Evolutionary conservation across 2,329 filamentous ascomycete genomes (phyloP), one percentile per base, ranked within the genome.

Genomic region (Aspergillus spinulosporus): DNA sequence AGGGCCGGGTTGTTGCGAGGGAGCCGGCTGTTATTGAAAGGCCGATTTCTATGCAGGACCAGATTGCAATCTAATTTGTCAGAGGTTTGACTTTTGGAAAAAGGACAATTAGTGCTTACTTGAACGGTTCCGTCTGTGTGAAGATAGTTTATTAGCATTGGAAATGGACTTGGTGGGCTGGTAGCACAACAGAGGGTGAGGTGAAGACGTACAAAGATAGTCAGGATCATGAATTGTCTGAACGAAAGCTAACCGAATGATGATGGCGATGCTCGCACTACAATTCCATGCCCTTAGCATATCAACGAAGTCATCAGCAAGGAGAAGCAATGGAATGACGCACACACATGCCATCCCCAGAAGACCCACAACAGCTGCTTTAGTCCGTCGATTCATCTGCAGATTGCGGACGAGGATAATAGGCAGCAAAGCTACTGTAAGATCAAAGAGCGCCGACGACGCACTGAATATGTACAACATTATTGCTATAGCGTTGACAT

Each of bases 341-440:
- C 59, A 66, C 64, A 64, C 57, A 47, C 58, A 59, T 5, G 63
- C 64, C 58, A 66, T 57, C 6, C 64, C 58, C 5, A 66, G 37
- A 15, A 66, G 46, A 14, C 61, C 40, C 5, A 39, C 62, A 4
- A 62, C 59, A 5, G 59, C 62, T 3, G 54, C 42, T 36, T 66
- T 66, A 2, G 60, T 54, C n/a, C 57, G 43, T 1, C 37, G 32
- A 12, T 54, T 60, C 63, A 65, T 66, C 34, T 62, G 62, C 40
- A 66, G 29, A n/a, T 61, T 60, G 49, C 59, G 62, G 2, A 66
- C 59, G 8, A 66, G 50, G 3, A 62, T 31, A 8, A 63, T 57
- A 2, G 64, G 63, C 6, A 65, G 28, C 1, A 62, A 7, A 0
- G 47, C 63, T 4, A 66, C 58, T 1, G 63, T 66, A 1, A 65